Conservation (phyloP, 2,329 filamentous ascomycete genomes). For the Claviceps fusiformis region DNA sequence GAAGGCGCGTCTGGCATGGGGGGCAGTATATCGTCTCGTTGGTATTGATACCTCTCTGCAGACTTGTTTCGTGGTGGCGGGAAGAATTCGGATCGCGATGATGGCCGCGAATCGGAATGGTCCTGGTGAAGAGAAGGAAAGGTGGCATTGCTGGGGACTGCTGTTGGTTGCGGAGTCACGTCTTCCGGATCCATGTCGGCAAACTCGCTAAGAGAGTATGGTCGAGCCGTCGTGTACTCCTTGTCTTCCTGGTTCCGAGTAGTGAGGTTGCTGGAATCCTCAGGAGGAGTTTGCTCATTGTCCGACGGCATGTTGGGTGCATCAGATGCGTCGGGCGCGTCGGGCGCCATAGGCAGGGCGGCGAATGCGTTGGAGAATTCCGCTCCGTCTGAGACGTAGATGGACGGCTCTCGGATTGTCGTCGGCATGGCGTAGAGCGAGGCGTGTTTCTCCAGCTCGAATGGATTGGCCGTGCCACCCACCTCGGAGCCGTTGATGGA, state of each 20-base stretch:
- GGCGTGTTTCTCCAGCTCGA: constrained; percentile 49
- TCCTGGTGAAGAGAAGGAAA: constrained; percentile 6
- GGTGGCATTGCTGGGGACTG: constrained; percentile 8
- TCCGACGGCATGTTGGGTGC: constrained; percentile 4
- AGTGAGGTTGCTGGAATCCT: neutral
- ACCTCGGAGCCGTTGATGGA: constrained; percentile 44
- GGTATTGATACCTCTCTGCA: constrained; percentile 1
- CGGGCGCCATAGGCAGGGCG: constrained; percentile 12
- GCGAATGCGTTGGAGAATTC: constrained; percentile 28
- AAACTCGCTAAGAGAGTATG: constrained; percentile 27
- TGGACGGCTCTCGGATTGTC: constrained; percentile 38
- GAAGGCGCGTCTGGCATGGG: constrained; percentile 32
- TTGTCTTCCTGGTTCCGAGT: constrained; percentile 4
- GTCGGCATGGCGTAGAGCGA: constrained; percentile 35
- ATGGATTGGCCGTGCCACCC: constrained; percentile 40
- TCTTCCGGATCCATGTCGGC: constrained; percentile 27
- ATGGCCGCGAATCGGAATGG: constrained; percentile 8
- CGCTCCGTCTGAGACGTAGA: constrained; percentile 48
- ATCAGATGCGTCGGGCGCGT: constrained; percentile 2
- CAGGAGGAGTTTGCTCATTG: constrained; percentile 7
- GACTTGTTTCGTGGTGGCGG: constrained; percentile 4
- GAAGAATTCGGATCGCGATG: constrained; percentile 3
- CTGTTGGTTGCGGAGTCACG: constrained; percentile 19
- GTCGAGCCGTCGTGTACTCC: constrained; percentile 11
- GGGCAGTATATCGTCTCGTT: constrained; percentile 16